Evolutionary conservation across 805 yeast genomes (phyloP).

Genomic region (Saccharomycopsis vini): DNA sequence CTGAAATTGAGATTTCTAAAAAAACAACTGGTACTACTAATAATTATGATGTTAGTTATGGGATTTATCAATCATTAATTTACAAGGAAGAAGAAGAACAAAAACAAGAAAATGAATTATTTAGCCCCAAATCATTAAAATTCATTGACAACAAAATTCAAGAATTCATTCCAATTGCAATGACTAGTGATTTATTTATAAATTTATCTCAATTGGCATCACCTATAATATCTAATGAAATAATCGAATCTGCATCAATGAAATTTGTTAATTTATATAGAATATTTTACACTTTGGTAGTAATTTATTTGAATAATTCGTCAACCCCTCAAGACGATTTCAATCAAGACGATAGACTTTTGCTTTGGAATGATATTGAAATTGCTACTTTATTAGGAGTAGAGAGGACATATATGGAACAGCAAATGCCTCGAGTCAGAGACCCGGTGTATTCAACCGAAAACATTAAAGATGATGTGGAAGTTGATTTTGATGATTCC

Average conservation of each 20-base stretch:
- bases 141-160: conserved; percentile 39
- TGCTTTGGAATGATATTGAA: conserved; percentile 50
- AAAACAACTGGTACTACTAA: not conserved
- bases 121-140: not conserved
- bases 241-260: conserved; percentile 41
- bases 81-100: conserved; percentile 38
- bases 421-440: not conserved
- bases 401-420: conserved; percentile 25
- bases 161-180: conserved; percentile 37
- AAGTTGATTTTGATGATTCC: not conserved
- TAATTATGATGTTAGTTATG: conserved; percentile 31
- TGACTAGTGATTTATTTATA: not conserved
- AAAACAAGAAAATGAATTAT: no score
- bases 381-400: conserved; percentile 67
- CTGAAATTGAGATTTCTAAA: conserved; percentile 32
- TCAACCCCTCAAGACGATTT: no score
- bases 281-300: conserved; percentile 29
- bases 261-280: conserved; percentile 36
- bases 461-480: not conserved
- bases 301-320: conserved; percentile 23
- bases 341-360: conserved; percentile 20
- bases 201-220: conserved; percentile 40
- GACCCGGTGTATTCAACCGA: no score
- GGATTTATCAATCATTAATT: conserved; percentile 52
- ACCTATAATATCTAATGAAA: conserved; percentile 50